phyloP scores from a whole-genome alignment of 495 filamentous ascomycete genomes.

The Hypomontagnella monticulosa region DNA sequence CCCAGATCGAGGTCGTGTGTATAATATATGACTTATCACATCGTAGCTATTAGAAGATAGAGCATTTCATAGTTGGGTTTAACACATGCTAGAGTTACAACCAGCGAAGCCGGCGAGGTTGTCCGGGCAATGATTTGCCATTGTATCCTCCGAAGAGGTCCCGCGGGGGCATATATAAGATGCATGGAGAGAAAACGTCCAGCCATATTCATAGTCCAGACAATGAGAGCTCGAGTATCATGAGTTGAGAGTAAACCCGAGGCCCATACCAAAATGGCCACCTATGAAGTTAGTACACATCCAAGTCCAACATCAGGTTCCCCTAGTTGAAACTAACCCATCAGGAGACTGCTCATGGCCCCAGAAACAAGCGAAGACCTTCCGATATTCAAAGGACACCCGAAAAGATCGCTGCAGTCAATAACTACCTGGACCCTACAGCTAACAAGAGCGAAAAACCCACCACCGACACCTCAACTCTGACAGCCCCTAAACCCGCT shows the following conservation, averaged over 20 bases:
- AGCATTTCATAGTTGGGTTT: neutral
- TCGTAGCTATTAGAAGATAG: neutral
- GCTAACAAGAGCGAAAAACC: neutral
- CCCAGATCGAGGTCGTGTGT: constrained; percentile 9
- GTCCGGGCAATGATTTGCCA: no score
- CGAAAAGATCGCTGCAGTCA: neutral
- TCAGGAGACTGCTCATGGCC: neutral
- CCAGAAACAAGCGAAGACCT: neutral
- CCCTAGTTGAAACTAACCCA: neutral
- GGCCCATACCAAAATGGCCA: neutral
- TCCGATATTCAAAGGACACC: neutral
- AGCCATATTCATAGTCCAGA: no score
- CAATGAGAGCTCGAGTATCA: neutral
- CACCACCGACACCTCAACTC: neutral
- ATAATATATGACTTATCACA: constrained; percentile 27
- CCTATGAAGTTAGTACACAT: neutral
- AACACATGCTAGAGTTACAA: neutral
- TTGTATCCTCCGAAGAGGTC: no score
- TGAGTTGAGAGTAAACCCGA: neutral
- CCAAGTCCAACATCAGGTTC: neutral
- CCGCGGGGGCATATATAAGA: neutral
- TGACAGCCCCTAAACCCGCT: no score
- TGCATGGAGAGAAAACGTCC: neutral
- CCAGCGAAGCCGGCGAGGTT: no score
- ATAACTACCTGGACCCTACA: neutral